Percentiles rank a stretch among this genome's conserved stretches.
These are phyloP conservation scores for Dactylella cylindrospora DNA, from an alignment of 2,329 filamentous ascomycete species.

Conservation along the genomic window DNA sequence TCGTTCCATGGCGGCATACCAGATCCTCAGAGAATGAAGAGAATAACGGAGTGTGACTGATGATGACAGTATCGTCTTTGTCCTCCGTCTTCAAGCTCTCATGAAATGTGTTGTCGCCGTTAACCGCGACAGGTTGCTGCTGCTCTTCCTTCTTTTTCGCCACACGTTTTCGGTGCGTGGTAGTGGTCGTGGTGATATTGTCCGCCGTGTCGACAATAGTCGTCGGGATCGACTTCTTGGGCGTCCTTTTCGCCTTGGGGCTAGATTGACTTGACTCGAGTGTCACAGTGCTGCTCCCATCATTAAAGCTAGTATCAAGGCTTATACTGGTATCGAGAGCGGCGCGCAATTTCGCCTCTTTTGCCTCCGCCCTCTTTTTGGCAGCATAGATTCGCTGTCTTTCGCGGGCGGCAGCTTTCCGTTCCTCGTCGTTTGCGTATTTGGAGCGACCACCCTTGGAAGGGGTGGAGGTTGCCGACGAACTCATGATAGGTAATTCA, in stretches of 20 bases:
- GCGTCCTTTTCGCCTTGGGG: conserved; percentile 12
- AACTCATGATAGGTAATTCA: conserved; percentile 22
- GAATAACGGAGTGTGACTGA: background rate
- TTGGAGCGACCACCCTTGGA: conserved; percentile 33
- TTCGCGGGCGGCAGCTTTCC: conserved; percentile 39
- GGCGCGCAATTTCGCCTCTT: conserved; percentile 28
- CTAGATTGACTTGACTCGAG: conserved; percentile 1
- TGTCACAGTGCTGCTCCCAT: background rate
- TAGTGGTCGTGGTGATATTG: background rate
- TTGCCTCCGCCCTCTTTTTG: conserved; percentile 37
- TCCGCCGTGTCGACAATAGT: background rate
- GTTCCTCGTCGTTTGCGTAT: conserved; percentile 40
- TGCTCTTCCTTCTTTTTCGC: conserved; percentile 10
- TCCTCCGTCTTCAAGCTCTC: background rate
- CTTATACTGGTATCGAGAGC: conserved; percentile 7
- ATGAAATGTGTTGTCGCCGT: conserved; percentile 13
- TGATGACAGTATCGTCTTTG: conserved; percentile 1
- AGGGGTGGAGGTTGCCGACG: conserved; percentile 20
- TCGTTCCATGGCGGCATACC: too few species aligned
- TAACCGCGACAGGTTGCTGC: conserved; percentile 1
- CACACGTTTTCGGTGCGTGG: conserved; percentile 15
- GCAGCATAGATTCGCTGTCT: conserved; percentile 37
- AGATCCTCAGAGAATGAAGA: conserved; percentile 29
- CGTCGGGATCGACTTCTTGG: conserved; percentile 5
- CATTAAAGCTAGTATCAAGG: conserved; percentile 1